A percentile compares a stretch with the other conserved stretches of the same genome.
Evolutionary conservation across 768 basidiomycete genomes (phyloP).

Genomic region (Pisolithus sp.): DNA sequence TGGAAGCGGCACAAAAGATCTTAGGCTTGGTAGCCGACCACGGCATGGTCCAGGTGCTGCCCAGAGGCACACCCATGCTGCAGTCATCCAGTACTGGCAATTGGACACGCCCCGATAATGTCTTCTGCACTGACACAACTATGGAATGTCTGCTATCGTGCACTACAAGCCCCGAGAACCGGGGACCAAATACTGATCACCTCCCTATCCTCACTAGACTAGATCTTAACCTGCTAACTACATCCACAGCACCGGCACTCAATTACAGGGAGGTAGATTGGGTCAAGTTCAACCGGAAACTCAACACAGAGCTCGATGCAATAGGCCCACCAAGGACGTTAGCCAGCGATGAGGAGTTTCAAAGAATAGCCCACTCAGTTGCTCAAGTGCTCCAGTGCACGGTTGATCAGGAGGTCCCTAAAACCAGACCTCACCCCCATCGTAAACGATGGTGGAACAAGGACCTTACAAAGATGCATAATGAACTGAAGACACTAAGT

Average conservation of each 20-base stretch:
- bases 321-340: not conserved
- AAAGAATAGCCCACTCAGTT: not conserved
- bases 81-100: conserved; percentile 24
- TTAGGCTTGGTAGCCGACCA: conserved; percentile 10
- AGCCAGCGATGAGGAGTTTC: conserved; percentile 2
- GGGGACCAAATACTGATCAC: conserved; percentile 4
- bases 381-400: conserved; percentile 4
- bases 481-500: conserved; percentile 10
- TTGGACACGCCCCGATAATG: conserved; percentile 8
- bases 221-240: no score
- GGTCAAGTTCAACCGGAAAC: not conserved
- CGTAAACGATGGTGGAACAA: conserved; percentile 30
- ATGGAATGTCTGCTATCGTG: not conserved
- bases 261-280: conserved; percentile 8
- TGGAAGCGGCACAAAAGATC: no score
- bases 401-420: conserved; percentile 15
- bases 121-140: conserved; percentile 2
- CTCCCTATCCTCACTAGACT: conserved; percentile 11
- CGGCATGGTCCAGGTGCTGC: conserved; percentile 31
- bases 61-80: conserved; percentile 29
- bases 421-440: conserved; percentile 11
- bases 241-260: no score
- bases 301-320: not conserved
- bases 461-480: conserved; percentile 19
- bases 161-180: not conserved